phyloP scores from a whole-genome alignment of 2,329 filamentous ascomycete species.

The Emergomyces africanus region DNA sequence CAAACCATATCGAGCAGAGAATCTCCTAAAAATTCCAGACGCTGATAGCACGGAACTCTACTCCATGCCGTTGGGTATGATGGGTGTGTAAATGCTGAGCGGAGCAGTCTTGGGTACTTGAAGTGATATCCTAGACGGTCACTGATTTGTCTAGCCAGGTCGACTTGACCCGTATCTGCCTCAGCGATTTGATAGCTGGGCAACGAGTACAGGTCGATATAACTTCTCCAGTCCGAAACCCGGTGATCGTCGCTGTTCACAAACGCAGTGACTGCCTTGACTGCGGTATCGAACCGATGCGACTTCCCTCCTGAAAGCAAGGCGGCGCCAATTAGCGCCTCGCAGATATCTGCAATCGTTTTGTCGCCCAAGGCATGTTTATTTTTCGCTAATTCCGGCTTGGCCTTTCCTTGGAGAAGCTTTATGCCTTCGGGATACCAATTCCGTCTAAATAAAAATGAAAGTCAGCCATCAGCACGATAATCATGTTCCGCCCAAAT shows the following conservation, averaged over 20 bases:
- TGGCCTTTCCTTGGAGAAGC: conserved; percentile 55
- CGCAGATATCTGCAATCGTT: conserved; percentile 84
- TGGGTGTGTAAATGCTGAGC: conserved; percentile 78
- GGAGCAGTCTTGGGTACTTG: conserved; percentile 58
- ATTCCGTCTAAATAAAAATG: conserved; percentile 38
- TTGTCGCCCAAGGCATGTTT: conserved; percentile 70
- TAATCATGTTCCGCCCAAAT: background rate
- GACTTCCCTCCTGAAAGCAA: conserved; percentile 42
- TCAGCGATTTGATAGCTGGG: conserved; percentile 57
- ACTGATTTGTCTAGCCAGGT: conserved; percentile 54
- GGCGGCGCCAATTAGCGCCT: conserved; percentile 84
- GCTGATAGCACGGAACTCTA: conserved; percentile 75
- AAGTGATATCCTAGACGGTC: conserved; percentile 53
- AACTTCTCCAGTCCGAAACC: conserved; percentile 59
- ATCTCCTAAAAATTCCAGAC: conserved; percentile 85
- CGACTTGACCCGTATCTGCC: conserved; percentile 52
- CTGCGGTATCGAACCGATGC: conserved; percentile 45
- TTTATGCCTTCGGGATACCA: conserved; percentile 82
- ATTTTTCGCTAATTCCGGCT: conserved; percentile 30
- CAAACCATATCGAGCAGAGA: conserved; percentile 75
- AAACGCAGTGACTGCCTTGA: conserved; percentile 45
- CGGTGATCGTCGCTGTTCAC: conserved; percentile 57
- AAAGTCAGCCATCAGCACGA: conserved; percentile 6
- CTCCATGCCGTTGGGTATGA: conserved; percentile 66
- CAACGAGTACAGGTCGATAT: conserved; percentile 53